Evolutionary conservation across 352 stramenopile species (phyloP), one percentile per base, ranked within the genome.

Genomic region (Phytopythium chamaehyphon): DNA sequence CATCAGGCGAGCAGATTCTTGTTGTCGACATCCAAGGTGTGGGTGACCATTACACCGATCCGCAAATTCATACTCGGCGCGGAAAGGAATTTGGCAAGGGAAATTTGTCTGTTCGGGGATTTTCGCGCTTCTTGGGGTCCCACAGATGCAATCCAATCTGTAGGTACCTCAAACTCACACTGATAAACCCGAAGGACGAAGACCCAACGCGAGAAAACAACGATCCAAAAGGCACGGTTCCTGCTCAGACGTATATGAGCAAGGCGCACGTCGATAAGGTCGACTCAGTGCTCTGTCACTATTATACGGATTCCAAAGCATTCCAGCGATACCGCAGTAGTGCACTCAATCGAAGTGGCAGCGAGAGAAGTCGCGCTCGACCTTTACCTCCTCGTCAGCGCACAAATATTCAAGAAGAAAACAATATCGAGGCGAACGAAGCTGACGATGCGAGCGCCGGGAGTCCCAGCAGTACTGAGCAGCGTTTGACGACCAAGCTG

Each of bases 21-120:
- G 87, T 98, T n/a, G 90, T 96, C 6, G 93, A 98, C 66, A 93
- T 98, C 57, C 93, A 98, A 53, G 93, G 93, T n/a, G 88, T 98
- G 26, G 85, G 83, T 5, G 91, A 98, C 73, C 74, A 98, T 9
- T 98, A 96, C 66, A 98, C 93, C n/a, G 93, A 98, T 64, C 93
- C 93, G 10, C 93, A 98, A 66, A 94, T 98, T 12, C 80, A 97
- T 31, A 95, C 84, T 1, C 65, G 70, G 19, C 64, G 70, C 8
- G 78, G 77, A n/a, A 86, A 88, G 43, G 78, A 91, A 40, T 93
- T 93, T 64, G 83, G 83, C 40, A 93, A 93, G 45, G 83, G 83
- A 2, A 93, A 93, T 40, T 54, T 93, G 26, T 57, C 80, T 6
- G 36, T 84, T 1, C 74, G 75, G 22, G 83, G 83, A 15, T 87